Base-by-base conservation (phyloP, 345 rosid species). In the Moringa oleifera region DNA sequence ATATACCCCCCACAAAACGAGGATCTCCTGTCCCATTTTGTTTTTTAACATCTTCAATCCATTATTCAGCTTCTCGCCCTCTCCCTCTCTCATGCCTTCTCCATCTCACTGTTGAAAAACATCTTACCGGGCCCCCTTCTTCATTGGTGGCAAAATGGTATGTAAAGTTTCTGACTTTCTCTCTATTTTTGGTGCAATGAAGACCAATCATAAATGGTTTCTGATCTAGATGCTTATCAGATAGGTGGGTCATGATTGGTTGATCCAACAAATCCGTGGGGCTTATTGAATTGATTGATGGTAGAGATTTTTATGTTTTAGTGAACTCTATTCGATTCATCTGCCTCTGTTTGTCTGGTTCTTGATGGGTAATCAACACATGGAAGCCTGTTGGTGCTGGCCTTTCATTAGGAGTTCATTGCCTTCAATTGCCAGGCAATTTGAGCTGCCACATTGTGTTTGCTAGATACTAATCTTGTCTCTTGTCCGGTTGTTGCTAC, bases 101-200 rank as follows among this genome's bases (percentile, higher is more conserved):
- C 17, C 54, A 33, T 3, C 36, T 56, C 24, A 16, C 50, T 41
- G 13, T 28, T 28, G 25, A 11, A n/a, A n/a, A n/a, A n/a, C 52
- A 33, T 28, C 53, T 67, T 58, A 36, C 71, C 71, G 23, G 47
- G 12, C 15, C 23, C 55, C 49, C 25, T 54, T 56, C 69, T 57
- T 60, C 62, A 57, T 63, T 68, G 55, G 68, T 63, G 72, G 69
- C 77, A 78, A 75, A 53, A 75, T 75, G 82, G 79, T 75, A 72
- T 13, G 71, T 53, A 4, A n/a, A n/a, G n/a, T n/a, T 11, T 41
- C 16, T 60, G 12, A 7, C 25, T 28, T 25, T 37, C 2, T 0
- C 16, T 50, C 2, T 18, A 50, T 20, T 22, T 19, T 52, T 52
- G 10, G 20, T 9, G 6, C 15, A 52, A n/a, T 12, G 45, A 23